Percentiles rank a stretch among this genome's conserved stretches.
Conservation (phyloP, 768 basidiomycete genomes). For the Lactarius sp. region DNA sequence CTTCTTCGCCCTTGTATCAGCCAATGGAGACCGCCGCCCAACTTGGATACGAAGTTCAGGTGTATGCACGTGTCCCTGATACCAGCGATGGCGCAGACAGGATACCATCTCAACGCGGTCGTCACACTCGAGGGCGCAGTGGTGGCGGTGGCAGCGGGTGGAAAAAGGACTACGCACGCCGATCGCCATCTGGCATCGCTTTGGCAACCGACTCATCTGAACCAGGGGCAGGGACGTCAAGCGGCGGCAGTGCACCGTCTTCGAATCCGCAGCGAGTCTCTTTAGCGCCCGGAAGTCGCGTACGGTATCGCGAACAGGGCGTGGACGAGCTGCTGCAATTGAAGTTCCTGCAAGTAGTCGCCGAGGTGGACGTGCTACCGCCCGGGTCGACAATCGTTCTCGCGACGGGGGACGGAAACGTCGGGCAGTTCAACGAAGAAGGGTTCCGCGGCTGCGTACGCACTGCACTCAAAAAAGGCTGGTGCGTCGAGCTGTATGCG, state of each 20-base stretch:
- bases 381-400: slow-evolving; percentile 75
- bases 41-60: slow-evolving; percentile 68
- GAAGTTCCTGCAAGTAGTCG: slow-evolving; percentile 84
- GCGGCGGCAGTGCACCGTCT: slow-evolving; percentile 25
- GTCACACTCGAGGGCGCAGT: slow-evolving; percentile 25
- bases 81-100: slow-evolving; percentile 59
- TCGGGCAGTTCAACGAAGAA: slow-evolving; percentile 88
- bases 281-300: slow-evolving; percentile 33
- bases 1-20: slow-evolving; percentile 82
- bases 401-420: slow-evolving; percentile 91
- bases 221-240: slow-evolving; percentile 23
- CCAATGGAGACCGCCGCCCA: slow-evolving; percentile 67
- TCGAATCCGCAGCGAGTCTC: slow-evolving; percentile 17
- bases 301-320: slow-evolving; percentile 82
- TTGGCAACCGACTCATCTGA: slow-evolving; percentile 34
- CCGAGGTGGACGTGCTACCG: slow-evolving; percentile 60
- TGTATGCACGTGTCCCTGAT: slow-evolving; percentile 69
- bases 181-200: slow-evolving; percentile 24
- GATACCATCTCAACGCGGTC: slow-evolving; percentile 32
- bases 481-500: slow-evolving; percentile 92
- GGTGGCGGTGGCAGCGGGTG: slow-evolving; percentile 25
- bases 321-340: slow-evolving; percentile 94
- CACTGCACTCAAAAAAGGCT: slow-evolving; percentile 81
- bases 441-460: slow-evolving; percentile 88
- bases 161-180: slow-evolving; percentile 27